Percentiles rank a stretch among this genome's conserved stretches.
phyloP scores from a whole-genome alignment of 495 filamentous ascomycete genomes.

The Penicillium dipodomyicola region DNA sequence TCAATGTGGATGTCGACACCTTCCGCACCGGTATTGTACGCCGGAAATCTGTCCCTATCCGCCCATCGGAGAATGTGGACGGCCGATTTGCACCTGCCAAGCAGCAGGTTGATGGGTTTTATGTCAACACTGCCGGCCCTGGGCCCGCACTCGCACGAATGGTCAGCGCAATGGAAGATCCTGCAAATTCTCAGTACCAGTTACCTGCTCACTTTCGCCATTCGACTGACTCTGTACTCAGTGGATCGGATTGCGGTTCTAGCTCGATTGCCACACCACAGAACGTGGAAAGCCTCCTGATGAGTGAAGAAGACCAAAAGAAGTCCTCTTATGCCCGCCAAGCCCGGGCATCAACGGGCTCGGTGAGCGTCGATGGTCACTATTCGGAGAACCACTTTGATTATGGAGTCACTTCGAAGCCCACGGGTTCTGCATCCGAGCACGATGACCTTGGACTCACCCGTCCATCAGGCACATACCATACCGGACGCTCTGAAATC shows the following conservation, averaged over 20 bases:
- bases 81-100: slow-evolving; percentile 51
- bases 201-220: slow-evolving; percentile 52
- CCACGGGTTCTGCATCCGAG: not conserved
- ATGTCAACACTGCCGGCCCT: slow-evolving; percentile 32
- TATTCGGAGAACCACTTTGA: not conserved
- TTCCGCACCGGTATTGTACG: slow-evolving; percentile 64
- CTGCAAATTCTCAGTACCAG: slow-evolving; percentile 47
- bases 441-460: not conserved
- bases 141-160: slow-evolving; percentile 39
- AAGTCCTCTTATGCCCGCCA: slow-evolving; percentile 70
- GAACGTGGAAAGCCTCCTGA: slow-evolving; percentile 72
- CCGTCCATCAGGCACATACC: not conserved
- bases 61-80: slow-evolving; percentile 70
- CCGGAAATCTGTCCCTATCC: slow-evolving; percentile 60
- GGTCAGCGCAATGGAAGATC: slow-evolving; percentile 34
- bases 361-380: slow-evolving; percentile 3
- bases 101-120: slow-evolving; percentile 56
- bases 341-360: slow-evolving; percentile 38
- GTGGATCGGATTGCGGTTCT: slow-evolving; percentile 49
- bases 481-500: not conserved
- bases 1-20: slow-evolving; percentile 87
- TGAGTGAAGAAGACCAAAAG: slow-evolving; percentile 72
- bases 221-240: slow-evolving; percentile 71
- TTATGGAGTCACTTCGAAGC: not conserved
- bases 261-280: slow-evolving; percentile 71